A percentile compares a stretch with the other conserved stretches of the same genome.
Evolutionary conservation across 2,329 filamentous ascomycete species (phyloP).

Genomic region (Talaromyces sp.): DNA sequence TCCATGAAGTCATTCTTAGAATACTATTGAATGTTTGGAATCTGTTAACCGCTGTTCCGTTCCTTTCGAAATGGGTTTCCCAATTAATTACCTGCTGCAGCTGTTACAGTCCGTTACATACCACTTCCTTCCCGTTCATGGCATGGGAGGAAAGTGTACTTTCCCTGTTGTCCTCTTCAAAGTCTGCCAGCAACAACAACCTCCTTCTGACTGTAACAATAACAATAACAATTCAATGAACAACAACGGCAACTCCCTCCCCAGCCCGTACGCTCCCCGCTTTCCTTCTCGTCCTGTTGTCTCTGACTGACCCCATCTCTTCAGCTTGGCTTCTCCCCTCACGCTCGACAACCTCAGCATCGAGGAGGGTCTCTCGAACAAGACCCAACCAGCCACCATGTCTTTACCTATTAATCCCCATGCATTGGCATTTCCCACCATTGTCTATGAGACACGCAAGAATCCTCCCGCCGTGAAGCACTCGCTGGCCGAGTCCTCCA

Average conservation of each 20-base stretch:
- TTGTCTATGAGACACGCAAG: constrained; percentile 51
- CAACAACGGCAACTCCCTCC: constrained; percentile 56
- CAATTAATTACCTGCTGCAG: constrained; percentile 7
- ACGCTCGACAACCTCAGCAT: constrained; percentile 65
- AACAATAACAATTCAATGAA: constrained; percentile 45
- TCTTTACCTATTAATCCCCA: constrained; percentile 70
- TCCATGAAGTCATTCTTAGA: background rate
- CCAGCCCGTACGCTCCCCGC: constrained; percentile 52
- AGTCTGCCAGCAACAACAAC: background rate
- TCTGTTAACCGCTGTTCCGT: background rate
- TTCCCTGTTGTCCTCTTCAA: constrained; percentile 11
- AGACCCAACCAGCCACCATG: constrained; percentile 76
- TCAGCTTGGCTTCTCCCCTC: constrained; percentile 61
- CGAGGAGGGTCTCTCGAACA: constrained; percentile 66
- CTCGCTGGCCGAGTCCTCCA: constrained; percentile 27
- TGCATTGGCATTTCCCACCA: constrained; percentile 66
- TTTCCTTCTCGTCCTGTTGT: background rate
- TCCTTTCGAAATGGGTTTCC: constrained; percentile 8
- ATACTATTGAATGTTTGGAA: background rate
- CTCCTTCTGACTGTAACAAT: background rate
- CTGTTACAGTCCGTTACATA: constrained; percentile 7
- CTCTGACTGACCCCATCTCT: background rate
- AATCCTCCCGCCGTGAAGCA: constrained; percentile 48
- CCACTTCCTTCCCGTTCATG: constrained; percentile 1
- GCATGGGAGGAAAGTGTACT: constrained; percentile 8